Evolutionary conservation across 2,329 filamentous ascomycete species (phyloP), one percentile per base, ranked within the genome.

Genomic region (Achaetomium macrosporum): DNA sequence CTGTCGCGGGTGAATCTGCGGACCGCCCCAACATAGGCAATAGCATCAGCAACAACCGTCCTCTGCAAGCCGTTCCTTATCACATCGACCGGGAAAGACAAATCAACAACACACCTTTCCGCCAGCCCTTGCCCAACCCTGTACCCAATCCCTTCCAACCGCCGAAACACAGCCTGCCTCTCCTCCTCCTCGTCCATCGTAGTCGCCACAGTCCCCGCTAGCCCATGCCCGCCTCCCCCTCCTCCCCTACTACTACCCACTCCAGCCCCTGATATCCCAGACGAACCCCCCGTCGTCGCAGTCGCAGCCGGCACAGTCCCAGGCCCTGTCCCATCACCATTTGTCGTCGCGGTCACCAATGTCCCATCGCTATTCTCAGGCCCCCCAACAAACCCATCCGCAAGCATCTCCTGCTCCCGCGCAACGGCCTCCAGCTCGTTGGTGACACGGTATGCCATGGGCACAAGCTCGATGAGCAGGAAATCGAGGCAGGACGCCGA

Each of bases 401-500:
- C 30, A 11, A 20, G 9, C 6, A 2, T 42, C 15, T 48, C 61
- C 47, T 40, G 64, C 62, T 54, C 75, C 68, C 42, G 45, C 55
- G 77, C 69, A 48, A 71, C 67, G 30, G 72, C 73, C 54, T 83
- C 81, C 5, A 90, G 76, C 65, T 93, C 85, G 65, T 84, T 81
- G 19, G 89, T 85, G 57, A 97, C 79, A 59, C 93, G 84, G 70
- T 95, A 90, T 5, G 92, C 88, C 76, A 97, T 86, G 37, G 93
- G 93, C 15, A 99, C 93, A 51, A 99, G 82, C 74, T 99, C 93
- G 67, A 97, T 97, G 63, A 99, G 82, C 52, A 99, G 82, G 63
- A 99, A 87, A 71, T 99, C 93, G 64, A 99, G 83, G 68, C 88
- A 90, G 44, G 92, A 93, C 53, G 86, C 83, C 73, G 82, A 86